phyloP scores from a whole-genome alignment of 306 rosid species.

The Vigna mungo region DNA sequence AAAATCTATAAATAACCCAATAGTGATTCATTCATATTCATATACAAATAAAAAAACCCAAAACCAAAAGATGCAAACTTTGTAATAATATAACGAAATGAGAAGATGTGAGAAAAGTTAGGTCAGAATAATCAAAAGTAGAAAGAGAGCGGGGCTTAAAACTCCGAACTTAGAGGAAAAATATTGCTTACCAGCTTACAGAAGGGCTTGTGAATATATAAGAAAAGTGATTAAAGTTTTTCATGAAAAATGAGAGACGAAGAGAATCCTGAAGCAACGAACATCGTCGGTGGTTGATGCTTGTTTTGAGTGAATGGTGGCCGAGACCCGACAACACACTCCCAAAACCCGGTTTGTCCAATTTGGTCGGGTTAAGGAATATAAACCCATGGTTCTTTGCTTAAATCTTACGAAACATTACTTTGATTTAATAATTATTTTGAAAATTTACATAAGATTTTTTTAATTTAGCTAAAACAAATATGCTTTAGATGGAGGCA shows the following conservation, averaged over 20 bases:
- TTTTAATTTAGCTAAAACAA: too few relatives aligned
- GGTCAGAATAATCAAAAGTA: constrained; percentile 2
- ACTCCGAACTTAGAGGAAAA: background rate
- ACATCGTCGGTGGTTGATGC: background rate
- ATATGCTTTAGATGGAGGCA: background rate
- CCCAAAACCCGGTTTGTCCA: background rate
- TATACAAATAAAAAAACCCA: background rate
- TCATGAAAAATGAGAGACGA: background rate
- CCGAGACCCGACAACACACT: background rate
- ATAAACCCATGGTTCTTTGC: background rate
- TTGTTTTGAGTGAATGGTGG: background rate
- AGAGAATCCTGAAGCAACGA: background rate
- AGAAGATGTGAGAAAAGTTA: constrained; percentile 6
- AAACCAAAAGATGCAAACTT: constrained; percentile 8
- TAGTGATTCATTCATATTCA: constrained; percentile 12
- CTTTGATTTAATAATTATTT: too few relatives aligned
- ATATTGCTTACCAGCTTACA: constrained; percentile 6
- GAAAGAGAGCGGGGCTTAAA: background rate
- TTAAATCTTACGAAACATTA: background rate
- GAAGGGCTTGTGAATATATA: constrained; percentile 11
- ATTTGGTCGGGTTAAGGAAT: background rate
- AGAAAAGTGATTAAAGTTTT: background rate
- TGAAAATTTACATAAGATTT: too few relatives aligned
- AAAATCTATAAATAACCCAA: constrained; percentile 22
- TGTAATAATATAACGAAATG: background rate